Evolutionary conservation across 1,284 basidiomycete species (phyloP).

Genomic region (Rhodotorula sp.): DNA sequence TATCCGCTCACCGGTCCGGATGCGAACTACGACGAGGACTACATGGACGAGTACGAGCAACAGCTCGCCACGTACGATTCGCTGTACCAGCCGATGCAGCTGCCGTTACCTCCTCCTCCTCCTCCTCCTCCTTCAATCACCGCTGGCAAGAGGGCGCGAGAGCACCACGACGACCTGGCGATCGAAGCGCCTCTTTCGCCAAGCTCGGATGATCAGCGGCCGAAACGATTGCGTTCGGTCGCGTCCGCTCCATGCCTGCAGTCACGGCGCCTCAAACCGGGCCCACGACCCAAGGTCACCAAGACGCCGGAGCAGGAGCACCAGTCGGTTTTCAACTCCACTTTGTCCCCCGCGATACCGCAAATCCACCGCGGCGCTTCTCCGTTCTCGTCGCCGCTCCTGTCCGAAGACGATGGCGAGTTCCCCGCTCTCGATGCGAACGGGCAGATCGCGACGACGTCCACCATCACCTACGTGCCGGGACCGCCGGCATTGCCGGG

Average conservation of each 20-base stretch:
- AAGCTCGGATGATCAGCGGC: not conserved
- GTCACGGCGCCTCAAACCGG: conserved; percentile 31
- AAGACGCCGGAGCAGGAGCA: conserved; percentile 36
- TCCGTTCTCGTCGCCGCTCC: conserved; percentile 22
- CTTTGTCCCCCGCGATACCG: conserved; percentile 30
- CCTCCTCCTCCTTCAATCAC: conserved; percentile 2
- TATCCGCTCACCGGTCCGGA: conserved; percentile 4
- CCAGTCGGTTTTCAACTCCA: conserved; percentile 33
- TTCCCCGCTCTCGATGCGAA: conserved; percentile 19
- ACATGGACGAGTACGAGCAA: conserved; percentile 31
- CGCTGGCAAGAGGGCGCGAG: conserved; percentile 22
- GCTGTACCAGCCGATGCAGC: conserved; percentile 25
- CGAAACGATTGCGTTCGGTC: conserved; percentile 37
- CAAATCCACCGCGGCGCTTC: conserved; percentile 32
- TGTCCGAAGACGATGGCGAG: conserved; percentile 17
- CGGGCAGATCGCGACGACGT: conserved; percentile 9
- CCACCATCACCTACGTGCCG: conserved; percentile 27
- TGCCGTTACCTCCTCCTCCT: not conserved
- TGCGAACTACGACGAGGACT: conserved; percentile 15
- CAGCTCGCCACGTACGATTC: conserved; percentile 34
- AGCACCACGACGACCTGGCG: conserved; percentile 22
- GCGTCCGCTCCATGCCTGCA: conserved; percentile 38
- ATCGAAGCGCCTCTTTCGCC: conserved; percentile 9
- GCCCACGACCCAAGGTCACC: conserved; percentile 32
- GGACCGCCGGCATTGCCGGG: conserved; percentile 21